Evolutionary conservation across 345 rosid species (phyloP), one percentile per base, ranked within the genome.

Genomic region (Eucalyptus tenuipes): DNA sequence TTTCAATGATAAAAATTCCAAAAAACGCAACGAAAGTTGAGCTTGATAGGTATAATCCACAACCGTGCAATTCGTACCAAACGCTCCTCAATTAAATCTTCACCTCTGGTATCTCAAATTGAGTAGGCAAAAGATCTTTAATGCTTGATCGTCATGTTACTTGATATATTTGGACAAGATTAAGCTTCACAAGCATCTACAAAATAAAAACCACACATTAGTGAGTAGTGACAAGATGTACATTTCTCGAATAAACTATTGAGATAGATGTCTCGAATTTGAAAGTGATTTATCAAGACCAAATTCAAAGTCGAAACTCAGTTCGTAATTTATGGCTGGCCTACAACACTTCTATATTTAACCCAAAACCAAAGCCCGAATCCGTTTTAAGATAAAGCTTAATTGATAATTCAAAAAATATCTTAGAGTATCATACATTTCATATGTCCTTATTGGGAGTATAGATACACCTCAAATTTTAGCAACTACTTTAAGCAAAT

Each of bases 21-120:
- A n/a, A 55, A 24, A 29, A 27, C 8, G 1, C 33, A 61, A 61
- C 1, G 4, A 29, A 61, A 13, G 16, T 59, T 59, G 7, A 27
- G 31, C 66, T 59, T 59, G 31, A 27, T 27, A 5, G 64, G 10
- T 57, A 57, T 57, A 25, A 59, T 27, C 6, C 7, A 57, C 14
- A 25, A 2, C 0, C 2, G 7, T 10, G 29, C 14, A 57, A 57
- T 25, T 57, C 1, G 2, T 10, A 5, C n/a, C n/a, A 25, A 25
- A 25, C 14, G 3, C n/a, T 57, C 3, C 13, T 57, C 3, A 25
- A 57, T 6, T 57, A 11, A 57, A 57, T 25, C 66, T 59, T 59
- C 66, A 59, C 15, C 14, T 25, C 7, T 3, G 15, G 27, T 11
- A 5, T 59, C n/a, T 25, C 31, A 25, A 57, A 25, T 57, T 7